Base-by-base conservation (phyloP, 1,284 basidiomycete genomes). In the Trichosporon asahii region DNA sequence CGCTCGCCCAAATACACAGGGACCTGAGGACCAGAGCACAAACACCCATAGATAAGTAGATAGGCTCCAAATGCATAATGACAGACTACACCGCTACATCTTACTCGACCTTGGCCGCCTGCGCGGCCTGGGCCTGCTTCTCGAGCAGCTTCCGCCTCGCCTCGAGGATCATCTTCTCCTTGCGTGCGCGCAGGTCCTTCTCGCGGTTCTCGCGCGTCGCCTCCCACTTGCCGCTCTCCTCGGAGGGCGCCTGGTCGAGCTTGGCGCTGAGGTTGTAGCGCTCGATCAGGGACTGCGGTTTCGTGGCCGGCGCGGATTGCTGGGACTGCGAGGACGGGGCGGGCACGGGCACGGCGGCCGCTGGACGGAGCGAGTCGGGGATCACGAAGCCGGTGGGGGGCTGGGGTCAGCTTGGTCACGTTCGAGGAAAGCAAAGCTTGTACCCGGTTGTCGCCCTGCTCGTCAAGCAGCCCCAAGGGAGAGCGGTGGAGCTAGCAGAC, bases 81-180 rank as follows among this genome's bases (percentile, higher is more conserved):
- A 53, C 46, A 63, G 27, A 69, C 46, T 71, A 25, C 49, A 67
- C 49, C 23, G 66, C 46, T 71, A 25, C 49, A 67, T 37, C 23
- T 68, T 70, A 73, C 63, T 73, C 73, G 14, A 64, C 35, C 69
- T 72, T 70, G 23, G 63, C 72, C 7, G 70, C 69, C 18, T 63
- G 9, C 61, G 31, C 68, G 5, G 53, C 46, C 29, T 49, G 53
- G 68, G 63, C 37, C 70, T 81, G 73, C 72, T 77, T 79, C 70
- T 79, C 80, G 68, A 82, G 64, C 75, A 82, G 66, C 12, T 61
- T 81, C 78, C 76, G 69, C 65, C 80, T 76, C 12, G 82, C 82
- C 67, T 82, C 80, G 35, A 82, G 72, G 27, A 82, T 77, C 79
- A 83, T 81, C 69, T 76, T 71, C 73, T 82, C 82, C 70, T 83